These are phyloP conservation scores for Flaveria brownii DNA, from an alignment of 129 eudicot genomes.

Conservation along the genomic window DNA sequence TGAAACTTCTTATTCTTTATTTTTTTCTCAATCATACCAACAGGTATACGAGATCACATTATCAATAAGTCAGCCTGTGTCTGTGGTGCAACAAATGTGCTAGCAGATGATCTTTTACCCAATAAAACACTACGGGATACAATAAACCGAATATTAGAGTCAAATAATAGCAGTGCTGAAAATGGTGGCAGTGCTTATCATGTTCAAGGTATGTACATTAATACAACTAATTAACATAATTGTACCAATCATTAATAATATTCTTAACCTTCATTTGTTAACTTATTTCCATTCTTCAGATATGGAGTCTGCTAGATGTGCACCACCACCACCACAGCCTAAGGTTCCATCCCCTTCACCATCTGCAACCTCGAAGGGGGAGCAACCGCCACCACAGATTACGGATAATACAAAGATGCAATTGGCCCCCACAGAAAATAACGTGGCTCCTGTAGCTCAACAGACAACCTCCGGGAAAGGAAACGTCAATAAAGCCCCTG, in stretches of 20 bases:
- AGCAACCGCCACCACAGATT: constrained; percentile 43
- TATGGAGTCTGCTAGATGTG: constrained; percentile 79
- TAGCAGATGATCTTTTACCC: constrained; percentile 93
- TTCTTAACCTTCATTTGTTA: neutral
- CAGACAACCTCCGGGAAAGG: constrained; percentile 43
- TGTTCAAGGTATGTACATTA: constrained; percentile 59
- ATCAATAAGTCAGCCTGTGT: constrained; percentile 76
- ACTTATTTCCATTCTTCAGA: constrained; percentile 44
- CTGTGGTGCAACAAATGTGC: constrained; percentile 87
- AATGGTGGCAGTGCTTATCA: constrained; percentile 80
- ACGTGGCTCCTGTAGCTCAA: constrained; percentile 34
- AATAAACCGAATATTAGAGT: constrained; percentile 79
- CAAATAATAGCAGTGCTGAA: constrained; percentile 81
- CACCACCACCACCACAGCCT: constrained; percentile 55
- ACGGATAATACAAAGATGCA: constrained; percentile 48
- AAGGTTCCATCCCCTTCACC: constrained; percentile 72
- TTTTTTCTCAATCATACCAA: neutral
- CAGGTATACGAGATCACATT: constrained; percentile 92
- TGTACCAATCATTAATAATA: neutral
- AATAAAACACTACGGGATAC: constrained; percentile 86
- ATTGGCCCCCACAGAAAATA: constrained; percentile 43
- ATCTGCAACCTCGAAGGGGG: constrained; percentile 91
- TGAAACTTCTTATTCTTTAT: neutral
- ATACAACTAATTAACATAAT: constrained; percentile 3
- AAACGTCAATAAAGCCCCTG: constrained; percentile 48